Base-by-base conservation (phyloP, 805 yeast species). In the Candida rishiriensis region DNA sequence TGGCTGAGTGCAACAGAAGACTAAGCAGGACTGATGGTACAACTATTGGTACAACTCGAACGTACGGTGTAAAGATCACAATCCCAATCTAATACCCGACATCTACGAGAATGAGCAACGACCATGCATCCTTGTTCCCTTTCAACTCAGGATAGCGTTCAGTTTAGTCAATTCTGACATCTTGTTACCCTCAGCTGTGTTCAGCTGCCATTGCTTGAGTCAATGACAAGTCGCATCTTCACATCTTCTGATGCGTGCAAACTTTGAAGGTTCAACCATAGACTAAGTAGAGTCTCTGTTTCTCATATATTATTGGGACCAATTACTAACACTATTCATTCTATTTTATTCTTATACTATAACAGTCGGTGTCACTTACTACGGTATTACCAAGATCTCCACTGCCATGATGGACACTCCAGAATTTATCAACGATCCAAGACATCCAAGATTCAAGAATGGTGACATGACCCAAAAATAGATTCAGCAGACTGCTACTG, bases 361-460 rank as follows among this genome's bases (percentile, higher is more conserved):
- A 45, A 36, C 46, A 63, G 68, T 62, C 47, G 84, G 72, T 56
- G 63, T 79, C 55, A 79, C 91, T 57, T 83, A 79, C 76, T 83
- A 72, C 72, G 75, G 81, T 56, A 73, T 87, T 60, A 76, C 79
- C 67, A 81, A 82, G 72, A 83, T 79, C 42, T 81, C 88, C 51
- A 69, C 66, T 49, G 83, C 84, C 50, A 76, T 87, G 57, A 73
- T 80, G 68, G 74, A 81, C 76, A 75, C 91, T 49, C 77, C 76
- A 51, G 95, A 87, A 72, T 88, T 82, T 76, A 80, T 83, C 71
- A 88, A 88, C 69, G 96, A 88, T 72, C 96, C 97, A 74, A 86
- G 96, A 78, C 88, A 88, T 76, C 97, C 97, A 70, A 84, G 95
- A 74, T 85, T 87, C 66, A 72, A 61, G 54, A 48, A 49, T 45